Conservation (phyloP, 371 early-diverging fungal species). For the Mucor racemosus region DNA sequence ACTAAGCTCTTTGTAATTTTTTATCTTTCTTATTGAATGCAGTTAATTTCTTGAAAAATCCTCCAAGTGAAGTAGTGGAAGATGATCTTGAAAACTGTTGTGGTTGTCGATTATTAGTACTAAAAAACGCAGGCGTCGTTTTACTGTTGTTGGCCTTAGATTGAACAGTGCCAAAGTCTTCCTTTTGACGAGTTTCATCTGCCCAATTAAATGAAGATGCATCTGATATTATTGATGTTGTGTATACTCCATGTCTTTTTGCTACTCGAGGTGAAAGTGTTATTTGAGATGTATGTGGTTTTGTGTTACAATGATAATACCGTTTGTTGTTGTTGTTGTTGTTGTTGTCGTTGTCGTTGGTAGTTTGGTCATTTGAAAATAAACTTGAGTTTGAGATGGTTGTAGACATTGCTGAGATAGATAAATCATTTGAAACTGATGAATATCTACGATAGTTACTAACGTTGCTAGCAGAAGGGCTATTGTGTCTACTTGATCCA, state of each 20-base stretch:
- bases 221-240: background rate
- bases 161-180: background rate
- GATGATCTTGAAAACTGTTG: background rate
- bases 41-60: background rate
- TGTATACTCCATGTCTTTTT: background rate
- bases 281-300: background rate
- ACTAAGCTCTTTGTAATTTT: background rate
- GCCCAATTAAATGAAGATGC: background rate
- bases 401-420: background rate
- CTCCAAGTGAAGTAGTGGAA: background rate
- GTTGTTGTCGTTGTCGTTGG: too few species aligned
- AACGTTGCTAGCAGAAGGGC: background rate
- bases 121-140: background rate
- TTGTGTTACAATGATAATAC: background rate
- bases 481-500: background rate
- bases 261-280: background rate
- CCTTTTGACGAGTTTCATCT: background rate
- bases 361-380: background rate
- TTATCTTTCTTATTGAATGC: background rate
- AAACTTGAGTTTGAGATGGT: background rate
- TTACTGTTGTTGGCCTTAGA: background rate
- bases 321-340: too few species aligned
- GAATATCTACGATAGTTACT: background rate
- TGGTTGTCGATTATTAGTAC: background rate
- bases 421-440: background rate